Conservation (phyloP, 805 yeast genomes). For the Maudiozyma barnettii region DNA sequence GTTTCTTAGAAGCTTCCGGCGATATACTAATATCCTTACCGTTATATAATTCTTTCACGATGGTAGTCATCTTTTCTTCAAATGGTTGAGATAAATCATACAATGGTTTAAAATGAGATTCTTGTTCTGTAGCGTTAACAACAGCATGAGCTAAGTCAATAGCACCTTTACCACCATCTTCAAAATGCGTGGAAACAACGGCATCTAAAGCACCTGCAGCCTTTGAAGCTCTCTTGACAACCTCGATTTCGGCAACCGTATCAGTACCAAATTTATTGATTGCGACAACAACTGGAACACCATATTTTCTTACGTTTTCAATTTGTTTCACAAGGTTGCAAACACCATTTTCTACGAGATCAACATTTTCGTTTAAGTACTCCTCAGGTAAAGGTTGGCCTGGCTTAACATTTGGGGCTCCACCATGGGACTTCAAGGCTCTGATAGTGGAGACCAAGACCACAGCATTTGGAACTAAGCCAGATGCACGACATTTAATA, state of each 20-base stretch:
- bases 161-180: slow-evolving; percentile 90
- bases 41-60: slow-evolving; percentile 71
- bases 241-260: slow-evolving; percentile 67
- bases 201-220: slow-evolving; percentile 94
- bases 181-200: slow-evolving; percentile 89
- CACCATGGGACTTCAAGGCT: slow-evolving; percentile 95
- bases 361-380: slow-evolving; percentile 74
- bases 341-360: slow-evolving; percentile 67
- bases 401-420: slow-evolving; percentile 94
- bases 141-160: slow-evolving; percentile 76
- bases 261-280: slow-evolving; percentile 83
- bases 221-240: slow-evolving; percentile 69
- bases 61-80: slow-evolving; percentile 56
- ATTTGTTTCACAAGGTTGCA: slow-evolving; percentile 88
- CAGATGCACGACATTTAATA: slow-evolving; percentile 90
- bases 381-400: slow-evolving; percentile 79
- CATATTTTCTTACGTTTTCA: slow-evolving; percentile 70
- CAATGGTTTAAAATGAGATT: slow-evolving; percentile 46
- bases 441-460: slow-evolving; percentile 93
- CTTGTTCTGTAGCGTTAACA: slow-evolving; percentile 51
- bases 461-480: slow-evolving; percentile 78
- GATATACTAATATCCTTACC: slow-evolving; percentile 63
- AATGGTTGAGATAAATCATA: slow-evolving; percentile 59
- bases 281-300: slow-evolving; percentile 90
- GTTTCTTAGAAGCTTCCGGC: slow-evolving; percentile 60